Conservation (phyloP, 2,329 filamentous ascomycete genomes). For the Calonectria pteridis region DNA sequence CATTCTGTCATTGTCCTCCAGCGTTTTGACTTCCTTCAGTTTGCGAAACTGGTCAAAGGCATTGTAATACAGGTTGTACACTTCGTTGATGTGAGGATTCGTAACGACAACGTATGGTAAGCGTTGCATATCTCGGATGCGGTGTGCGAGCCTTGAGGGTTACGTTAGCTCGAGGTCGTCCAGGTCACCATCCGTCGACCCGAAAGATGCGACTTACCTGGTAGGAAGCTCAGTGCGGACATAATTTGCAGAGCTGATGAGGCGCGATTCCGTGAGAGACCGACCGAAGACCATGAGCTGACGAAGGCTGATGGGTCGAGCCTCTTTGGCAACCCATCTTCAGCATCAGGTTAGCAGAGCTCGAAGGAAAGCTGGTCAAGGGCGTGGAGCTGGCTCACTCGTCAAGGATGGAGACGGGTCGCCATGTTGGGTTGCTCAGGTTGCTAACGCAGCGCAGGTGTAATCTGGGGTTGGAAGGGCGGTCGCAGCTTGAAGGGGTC, state of each 20-base stretch:
- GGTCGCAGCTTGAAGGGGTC: not conserved
- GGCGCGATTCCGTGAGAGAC: conserved; percentile 87
- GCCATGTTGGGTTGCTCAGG: conserved; percentile 63
- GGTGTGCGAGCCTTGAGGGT: conserved; percentile 81
- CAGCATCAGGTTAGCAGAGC: conserved; percentile 34
- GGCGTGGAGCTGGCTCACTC: conserved; percentile 61
- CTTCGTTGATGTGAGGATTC: conserved; percentile 93
- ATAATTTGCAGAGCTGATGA: conserved; percentile 97
- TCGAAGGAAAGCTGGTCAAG: conserved; percentile 12
- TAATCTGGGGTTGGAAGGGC: conserved; percentile 21
- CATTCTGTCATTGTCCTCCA: conserved; percentile 91
- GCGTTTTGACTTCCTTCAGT: conserved; percentile 82
- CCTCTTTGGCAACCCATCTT: conserved; percentile 94
- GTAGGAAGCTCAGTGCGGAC: conserved; percentile 94
- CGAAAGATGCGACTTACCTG: conserved; percentile 40
- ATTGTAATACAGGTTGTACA: conserved; percentile 96
- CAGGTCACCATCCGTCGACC: not conserved
- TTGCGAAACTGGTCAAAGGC: conserved; percentile 94
- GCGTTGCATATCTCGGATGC: conserved; percentile 96
- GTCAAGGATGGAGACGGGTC: conserved; percentile 73
- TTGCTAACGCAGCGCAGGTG: conserved; percentile 41
- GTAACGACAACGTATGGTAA: conserved; percentile 95
- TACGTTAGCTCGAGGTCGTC: conserved; percentile 24
- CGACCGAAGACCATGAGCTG: conserved; percentile 98
- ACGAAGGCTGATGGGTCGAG: conserved; percentile 93